Conservation (phyloP, 2,329 filamentous ascomycete genomes). For the Fusarium concolor region DNA sequence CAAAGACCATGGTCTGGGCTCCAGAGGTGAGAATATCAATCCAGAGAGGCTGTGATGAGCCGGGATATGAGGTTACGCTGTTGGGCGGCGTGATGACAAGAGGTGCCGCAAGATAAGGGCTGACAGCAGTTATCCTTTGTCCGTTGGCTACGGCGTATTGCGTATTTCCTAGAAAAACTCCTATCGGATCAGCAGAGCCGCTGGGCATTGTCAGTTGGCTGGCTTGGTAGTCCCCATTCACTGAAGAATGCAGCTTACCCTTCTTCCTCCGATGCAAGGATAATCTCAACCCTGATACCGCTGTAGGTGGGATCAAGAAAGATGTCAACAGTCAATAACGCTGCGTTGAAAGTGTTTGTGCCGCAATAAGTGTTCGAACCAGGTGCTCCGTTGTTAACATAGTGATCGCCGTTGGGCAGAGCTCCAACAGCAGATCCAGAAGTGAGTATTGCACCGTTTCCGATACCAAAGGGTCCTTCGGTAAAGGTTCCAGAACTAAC, state of each 20-base stretch:
- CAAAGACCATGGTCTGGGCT: slow-evolving; percentile 6
- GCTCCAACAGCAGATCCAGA: slow-evolving; percentile 6
- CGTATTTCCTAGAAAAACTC: not conserved
- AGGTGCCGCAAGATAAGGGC: not conserved
- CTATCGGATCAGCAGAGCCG: slow-evolving; percentile 3
- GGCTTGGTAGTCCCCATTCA: too few relatives aligned
- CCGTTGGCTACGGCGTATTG: slow-evolving; percentile 9
- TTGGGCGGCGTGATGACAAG: slow-evolving; percentile 13
- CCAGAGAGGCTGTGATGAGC: slow-evolving; percentile 19
- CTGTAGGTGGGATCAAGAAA: not conserved
- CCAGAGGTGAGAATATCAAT: not conserved
- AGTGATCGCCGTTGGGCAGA: not conserved
- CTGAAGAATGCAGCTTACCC: not conserved
- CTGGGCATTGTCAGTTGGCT: slow-evolving; percentile 1
- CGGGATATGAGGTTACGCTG: slow-evolving; percentile 19
- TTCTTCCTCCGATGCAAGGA: slow-evolving; percentile 27
- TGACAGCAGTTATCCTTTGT: not conserved
- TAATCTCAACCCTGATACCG: slow-evolving; percentile 19
- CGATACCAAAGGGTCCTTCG: slow-evolving; percentile 23
- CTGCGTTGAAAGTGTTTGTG: not conserved
- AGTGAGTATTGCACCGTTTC: slow-evolving; percentile 12
- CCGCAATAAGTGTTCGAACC: not conserved
- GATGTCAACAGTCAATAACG: slow-evolving; percentile 21
- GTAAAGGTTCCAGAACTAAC: not conserved
- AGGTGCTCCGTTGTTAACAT: slow-evolving; percentile 8